Base-by-base conservation (phyloP, 192 early-diverging fungal genomes). In the Dissophora globulifera region DNA sequence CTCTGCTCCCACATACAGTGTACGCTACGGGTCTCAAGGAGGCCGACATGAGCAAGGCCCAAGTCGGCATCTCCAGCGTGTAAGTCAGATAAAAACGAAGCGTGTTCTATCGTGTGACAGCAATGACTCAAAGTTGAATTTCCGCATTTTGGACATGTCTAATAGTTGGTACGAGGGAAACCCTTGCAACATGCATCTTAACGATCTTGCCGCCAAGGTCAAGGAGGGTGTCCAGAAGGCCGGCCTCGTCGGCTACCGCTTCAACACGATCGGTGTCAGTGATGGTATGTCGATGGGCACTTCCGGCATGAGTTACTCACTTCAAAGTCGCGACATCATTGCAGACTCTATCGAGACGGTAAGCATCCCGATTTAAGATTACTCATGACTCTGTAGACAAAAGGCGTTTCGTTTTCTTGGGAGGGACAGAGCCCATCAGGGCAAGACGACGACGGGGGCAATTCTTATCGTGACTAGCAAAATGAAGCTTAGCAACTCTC, bases 241-340 rank as follows among this genome's bases (percentile, higher is more conserved):
- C 8, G 93, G 94, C 8, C 83, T 99, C 41, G 89, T 97, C 43
- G 96, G 96, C 11, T 95, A 92, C 78, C 92, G 96, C 19, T 99
- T 99, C 89, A 99, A 98, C 87, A 98, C 96, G 1, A 90, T 99
- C 54, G 98, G 98, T 58, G 98, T 99, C 32, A 93, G 87, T 75
- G 98, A 99, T 69, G 98, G 93, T 47, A 98, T 99, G 62, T 94
- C 92, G 52, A 99, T 96, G 93, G 98, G 98, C 38, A 99, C 95
- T 9, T 69, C 85, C 31, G 98, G 96, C 31, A 99, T 99, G 98
- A 85, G 89, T 59, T 99, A 90, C 83, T 99, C 98, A 15, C 85
- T 99, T 51, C 96, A 97, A 81, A 94, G 92, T 43, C 88, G 98
- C 63, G 98, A 99, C 71, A 87, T 99, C 63, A 99, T 99, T 81